phyloP scores from a whole-genome alignment of 441 rosid species.

The Erysimum cheiri region DNA sequence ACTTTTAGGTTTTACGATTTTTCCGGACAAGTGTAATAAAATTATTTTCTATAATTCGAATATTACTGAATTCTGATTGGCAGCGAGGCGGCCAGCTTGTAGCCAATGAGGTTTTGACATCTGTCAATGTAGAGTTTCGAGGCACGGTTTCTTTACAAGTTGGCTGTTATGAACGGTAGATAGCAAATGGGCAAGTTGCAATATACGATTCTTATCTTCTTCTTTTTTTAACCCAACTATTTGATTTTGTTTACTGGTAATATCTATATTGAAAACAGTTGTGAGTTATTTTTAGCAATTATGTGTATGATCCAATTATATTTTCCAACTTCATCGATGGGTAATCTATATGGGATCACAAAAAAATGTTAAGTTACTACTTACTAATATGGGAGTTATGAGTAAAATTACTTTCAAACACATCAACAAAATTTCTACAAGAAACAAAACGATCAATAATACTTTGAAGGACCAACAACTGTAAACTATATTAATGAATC shows the following conservation, averaged over 20 bases:
- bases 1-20: constrained; percentile 35
- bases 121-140: constrained; percentile 3
- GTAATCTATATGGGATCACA: background rate
- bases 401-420: background rate
- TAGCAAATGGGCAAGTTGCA: constrained; percentile 35
- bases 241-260: background rate
- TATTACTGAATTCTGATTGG: constrained; percentile 32
- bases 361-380: background rate
- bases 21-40: background rate
- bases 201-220: constrained; percentile 31
- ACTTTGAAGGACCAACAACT: constrained; percentile 13
- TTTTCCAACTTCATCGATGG: background rate
- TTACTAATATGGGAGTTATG: background rate
- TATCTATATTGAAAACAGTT: background rate
- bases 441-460: background rate
- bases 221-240: background rate
- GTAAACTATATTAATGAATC: background rate
- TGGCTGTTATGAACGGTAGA: background rate
- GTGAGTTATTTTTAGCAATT: background rate
- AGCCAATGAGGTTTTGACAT: background rate
- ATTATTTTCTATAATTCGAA: constrained; percentile 4
- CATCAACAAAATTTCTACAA: constrained; percentile 9
- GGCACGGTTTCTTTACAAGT: constrained; percentile 1
- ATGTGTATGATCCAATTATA: background rate
- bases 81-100: constrained; percentile 21